These are phyloP conservation scores for Camellia granthamiana DNA, from an alignment of 148 eudicot genomes.

Conservation along the genomic window DNA sequence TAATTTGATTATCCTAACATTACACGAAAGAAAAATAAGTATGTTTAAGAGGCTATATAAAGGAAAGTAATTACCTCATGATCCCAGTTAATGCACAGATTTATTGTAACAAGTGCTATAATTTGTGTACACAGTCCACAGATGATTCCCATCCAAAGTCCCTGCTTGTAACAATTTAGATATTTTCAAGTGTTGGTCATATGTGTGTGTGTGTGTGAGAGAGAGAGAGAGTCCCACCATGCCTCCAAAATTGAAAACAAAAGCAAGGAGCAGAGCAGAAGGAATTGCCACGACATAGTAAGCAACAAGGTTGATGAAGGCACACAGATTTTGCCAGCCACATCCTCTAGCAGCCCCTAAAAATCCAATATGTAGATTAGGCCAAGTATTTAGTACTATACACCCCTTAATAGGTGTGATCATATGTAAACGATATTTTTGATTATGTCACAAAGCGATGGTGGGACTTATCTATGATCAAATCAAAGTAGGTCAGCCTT, in stretches of 20 bases:
- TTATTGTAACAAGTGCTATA: constrained; percentile 45
- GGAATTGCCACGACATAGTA: constrained; percentile 63
- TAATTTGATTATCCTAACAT: background rate
- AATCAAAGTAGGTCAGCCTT: too few species aligned
- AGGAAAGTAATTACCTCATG: constrained; percentile 32
- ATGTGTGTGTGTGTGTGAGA: background rate
- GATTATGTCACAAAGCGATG: too few species aligned
- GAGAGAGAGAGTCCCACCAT: constrained; percentile 29
- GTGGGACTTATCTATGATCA: too few species aligned
- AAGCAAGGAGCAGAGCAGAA: constrained; percentile 51
- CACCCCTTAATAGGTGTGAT: too few species aligned
- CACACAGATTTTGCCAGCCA: constrained; percentile 66
- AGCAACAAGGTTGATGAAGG: constrained; percentile 57
- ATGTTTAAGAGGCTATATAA: background rate
- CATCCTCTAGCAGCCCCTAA: constrained; percentile 76
- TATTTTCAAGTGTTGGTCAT: background rate
- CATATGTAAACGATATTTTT: too few species aligned
- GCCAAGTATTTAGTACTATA: too few species aligned
- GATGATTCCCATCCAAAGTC: constrained; percentile 68
- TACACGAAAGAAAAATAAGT: background rate
- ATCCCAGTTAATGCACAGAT: constrained; percentile 55
- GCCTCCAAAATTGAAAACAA: constrained; percentile 55
- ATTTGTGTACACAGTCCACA: constrained; percentile 52
- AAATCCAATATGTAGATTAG: background rate
- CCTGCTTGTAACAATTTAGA: constrained; percentile 32